Percentiles rank a stretch among this genome's conserved stretches.
These are phyloP conservation scores for Candida nanaspora DNA, from an alignment of 805 yeast genomes.

Conservation along the genomic window DNA sequence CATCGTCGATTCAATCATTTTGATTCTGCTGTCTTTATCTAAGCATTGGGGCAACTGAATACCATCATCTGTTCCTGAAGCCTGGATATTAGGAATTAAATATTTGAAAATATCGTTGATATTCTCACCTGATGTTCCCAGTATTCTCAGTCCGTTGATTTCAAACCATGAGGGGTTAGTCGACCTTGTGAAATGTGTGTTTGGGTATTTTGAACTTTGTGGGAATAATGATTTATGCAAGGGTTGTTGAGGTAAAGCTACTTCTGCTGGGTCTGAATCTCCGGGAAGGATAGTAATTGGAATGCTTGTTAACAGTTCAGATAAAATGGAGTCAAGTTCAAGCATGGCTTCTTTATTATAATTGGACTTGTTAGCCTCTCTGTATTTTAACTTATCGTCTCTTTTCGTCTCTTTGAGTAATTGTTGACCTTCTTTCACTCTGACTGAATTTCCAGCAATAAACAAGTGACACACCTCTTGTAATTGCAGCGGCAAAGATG, in stretches of 20 bases:
- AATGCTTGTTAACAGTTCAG: constrained; percentile 47
- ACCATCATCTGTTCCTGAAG: too few species aligned
- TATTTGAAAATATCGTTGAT: constrained; percentile 73
- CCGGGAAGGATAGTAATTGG: constrained; percentile 86
- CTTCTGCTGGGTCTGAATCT: constrained; percentile 73
- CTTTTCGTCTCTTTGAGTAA: constrained; percentile 15
- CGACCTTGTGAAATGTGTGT: constrained; percentile 31
- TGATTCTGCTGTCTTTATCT: constrained; percentile 51
- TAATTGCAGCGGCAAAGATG: constrained; percentile 12
- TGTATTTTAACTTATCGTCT: constrained; percentile 30
- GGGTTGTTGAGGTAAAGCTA: constrained; percentile 83
- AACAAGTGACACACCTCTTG: constrained; percentile 40
- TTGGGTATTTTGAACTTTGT: constrained; percentile 32
- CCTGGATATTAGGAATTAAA: constrained; percentile 31
- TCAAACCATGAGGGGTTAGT: constrained; percentile 77
- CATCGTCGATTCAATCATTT: constrained; percentile 59
- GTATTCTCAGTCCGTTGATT: constrained; percentile 44
- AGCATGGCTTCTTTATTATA: constrained; percentile 37
- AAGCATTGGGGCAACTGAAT: too few species aligned
- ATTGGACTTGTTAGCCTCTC: constrained; percentile 47
- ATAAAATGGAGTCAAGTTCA: constrained; percentile 54
- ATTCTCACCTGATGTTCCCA: constrained; percentile 84
- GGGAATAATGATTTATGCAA: constrained; percentile 71
- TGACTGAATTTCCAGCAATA: constrained; percentile 64
- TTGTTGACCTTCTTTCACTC: constrained; percentile 14